Conservation (phyloP, 2,329 filamentous ascomycete species). For the Trichoderma gracile region DNA sequence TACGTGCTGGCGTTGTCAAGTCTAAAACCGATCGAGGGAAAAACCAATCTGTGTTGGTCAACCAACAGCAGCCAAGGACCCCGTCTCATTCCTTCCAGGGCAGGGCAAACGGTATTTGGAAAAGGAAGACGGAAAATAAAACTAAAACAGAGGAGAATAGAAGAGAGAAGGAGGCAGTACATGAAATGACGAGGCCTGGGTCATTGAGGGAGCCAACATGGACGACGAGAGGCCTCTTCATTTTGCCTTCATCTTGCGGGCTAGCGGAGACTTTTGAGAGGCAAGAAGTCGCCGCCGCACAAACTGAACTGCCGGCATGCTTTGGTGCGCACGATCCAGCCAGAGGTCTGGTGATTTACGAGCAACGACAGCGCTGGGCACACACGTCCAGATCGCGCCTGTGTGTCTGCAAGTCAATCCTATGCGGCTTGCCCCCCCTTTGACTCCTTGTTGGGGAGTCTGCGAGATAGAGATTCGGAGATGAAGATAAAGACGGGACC, state of each 20-base stretch:
- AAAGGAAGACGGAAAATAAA: background rate
- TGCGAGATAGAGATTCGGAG: background rate
- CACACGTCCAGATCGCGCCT: background rate
- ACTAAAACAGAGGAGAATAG: background rate
- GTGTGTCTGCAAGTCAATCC: background rate
- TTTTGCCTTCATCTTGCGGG: background rate
- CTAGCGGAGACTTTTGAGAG: constrained; percentile 9
- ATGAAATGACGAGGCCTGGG: background rate
- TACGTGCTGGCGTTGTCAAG: constrained; percentile 4
- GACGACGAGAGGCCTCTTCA: background rate
- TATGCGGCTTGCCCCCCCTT: background rate
- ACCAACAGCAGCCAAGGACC: constrained; percentile 19
- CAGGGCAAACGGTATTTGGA: no score
- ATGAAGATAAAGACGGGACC: background rate
- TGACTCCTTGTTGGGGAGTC: background rate
- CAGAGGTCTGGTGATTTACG: constrained; percentile 8
- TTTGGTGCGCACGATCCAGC: constrained; percentile 4
- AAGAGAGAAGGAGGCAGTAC: background rate
- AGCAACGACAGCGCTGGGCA: background rate
- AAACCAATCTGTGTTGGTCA: background rate
- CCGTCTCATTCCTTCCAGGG: constrained; percentile 4
- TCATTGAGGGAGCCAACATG: constrained; percentile 5
- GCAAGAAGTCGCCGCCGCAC: constrained; percentile 4
- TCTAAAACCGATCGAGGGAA: constrained; percentile 4
- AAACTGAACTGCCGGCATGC: constrained; percentile 21